A percentile compares a stretch with the other conserved stretches of the same genome.
Evolutionary conservation across 768 basidiomycete species (phyloP).

Genomic region (Myochromella boudieri): DNA sequence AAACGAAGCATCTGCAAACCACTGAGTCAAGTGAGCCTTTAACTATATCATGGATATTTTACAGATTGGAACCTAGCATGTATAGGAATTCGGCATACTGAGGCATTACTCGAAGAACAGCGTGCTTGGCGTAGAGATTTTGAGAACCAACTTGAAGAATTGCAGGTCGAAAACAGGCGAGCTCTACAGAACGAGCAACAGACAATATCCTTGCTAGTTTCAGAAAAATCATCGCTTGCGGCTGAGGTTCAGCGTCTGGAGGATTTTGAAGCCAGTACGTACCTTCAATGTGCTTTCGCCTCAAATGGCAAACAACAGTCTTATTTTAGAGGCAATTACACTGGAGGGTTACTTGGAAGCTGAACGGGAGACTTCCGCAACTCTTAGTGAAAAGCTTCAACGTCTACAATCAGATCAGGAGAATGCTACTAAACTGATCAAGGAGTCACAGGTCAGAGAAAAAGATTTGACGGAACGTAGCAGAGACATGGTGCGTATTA

Average conservation of each 20-base stretch:
- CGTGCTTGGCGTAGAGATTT: conserved; percentile 27
- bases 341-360: conserved; percentile 39
- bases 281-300: not conserved
- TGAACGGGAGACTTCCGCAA: conserved; percentile 40
- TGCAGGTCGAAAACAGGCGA: conserved; percentile 32
- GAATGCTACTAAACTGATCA: conserved; percentile 36
- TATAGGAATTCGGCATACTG: conserved; percentile 31
- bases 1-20: conserved; percentile 30
- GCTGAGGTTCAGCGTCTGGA: conserved; percentile 60
- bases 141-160: conserved; percentile 27
- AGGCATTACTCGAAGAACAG: conserved; percentile 34
- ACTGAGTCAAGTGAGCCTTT: conserved; percentile 28
- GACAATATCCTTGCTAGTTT: conserved; percentile 75
- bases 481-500: conserved; percentile 50
- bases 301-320: not conserved
- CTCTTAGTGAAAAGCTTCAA: conserved; percentile 40
- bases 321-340: conserved; percentile 40
- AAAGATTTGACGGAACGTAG: conserved; percentile 52
- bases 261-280: conserved; percentile 60
- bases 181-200: conserved; percentile 59
- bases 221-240: conserved; percentile 64
- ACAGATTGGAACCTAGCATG: too few relatives aligned
- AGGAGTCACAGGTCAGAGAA: conserved; percentile 47
- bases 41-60: too few relatives aligned
- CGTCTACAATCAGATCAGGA: conserved; percentile 40